Percentiles rank a stretch among this genome's conserved stretches.
Evolutionary conservation across 305 asterid species (phyloP).

Genomic region (Petunia hybrid): DNA sequence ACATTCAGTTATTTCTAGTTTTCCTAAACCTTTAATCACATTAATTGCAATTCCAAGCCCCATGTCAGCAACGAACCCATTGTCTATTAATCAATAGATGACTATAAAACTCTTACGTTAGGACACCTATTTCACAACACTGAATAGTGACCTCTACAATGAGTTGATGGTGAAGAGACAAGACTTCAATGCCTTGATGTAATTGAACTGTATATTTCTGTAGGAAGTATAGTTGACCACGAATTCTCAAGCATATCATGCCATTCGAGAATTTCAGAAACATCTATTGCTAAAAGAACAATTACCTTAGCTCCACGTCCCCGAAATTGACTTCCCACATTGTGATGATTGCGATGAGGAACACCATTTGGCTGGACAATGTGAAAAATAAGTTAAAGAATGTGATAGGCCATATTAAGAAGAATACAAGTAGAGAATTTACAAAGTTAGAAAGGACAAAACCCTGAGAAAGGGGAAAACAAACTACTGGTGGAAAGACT

Average conservation of each 20-base stretch:
- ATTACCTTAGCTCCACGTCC: conserved; percentile 28
- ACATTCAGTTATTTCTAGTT: no score
- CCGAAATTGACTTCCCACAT: conserved; percentile 3
- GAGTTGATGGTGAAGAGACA: not conserved
- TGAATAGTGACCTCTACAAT: not conserved
- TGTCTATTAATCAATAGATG: conserved; percentile 14
- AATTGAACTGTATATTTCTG: not conserved
- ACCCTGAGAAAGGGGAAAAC: not conserved
- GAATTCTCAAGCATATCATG: not conserved
- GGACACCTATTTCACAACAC: no score
- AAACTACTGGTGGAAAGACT: conserved; percentile 2
- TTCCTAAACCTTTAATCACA: not conserved
- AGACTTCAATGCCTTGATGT: conserved; percentile 3
- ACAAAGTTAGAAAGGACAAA: not conserved
- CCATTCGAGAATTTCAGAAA: not conserved
- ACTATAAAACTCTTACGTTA: not conserved
- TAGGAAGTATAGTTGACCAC: not conserved
- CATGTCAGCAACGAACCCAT: not conserved
- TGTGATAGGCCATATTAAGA: conserved; percentile 15
- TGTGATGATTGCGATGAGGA: conserved; percentile 19
- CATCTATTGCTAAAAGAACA: conserved; percentile 7
- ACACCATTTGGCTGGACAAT: conserved; percentile 23
- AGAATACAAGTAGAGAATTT: not conserved
- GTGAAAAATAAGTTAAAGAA: not conserved
- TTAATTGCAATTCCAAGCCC: conserved; percentile 1